Evolutionary conservation across 805 yeast species (phyloP), one percentile per base, ranked within the genome.

Genomic region (Saccharomycopsis schoenii): DNA sequence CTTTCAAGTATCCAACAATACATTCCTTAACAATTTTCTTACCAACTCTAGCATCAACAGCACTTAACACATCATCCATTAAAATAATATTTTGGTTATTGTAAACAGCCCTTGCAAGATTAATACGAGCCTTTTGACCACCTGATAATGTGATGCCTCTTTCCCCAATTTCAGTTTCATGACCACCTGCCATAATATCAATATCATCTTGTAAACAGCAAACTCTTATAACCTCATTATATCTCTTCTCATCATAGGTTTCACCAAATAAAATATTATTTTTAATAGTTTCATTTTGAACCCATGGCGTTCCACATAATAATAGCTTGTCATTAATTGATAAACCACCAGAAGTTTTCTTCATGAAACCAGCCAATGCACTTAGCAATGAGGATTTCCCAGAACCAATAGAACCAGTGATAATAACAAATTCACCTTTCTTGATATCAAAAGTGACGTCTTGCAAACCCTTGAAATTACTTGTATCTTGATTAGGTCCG

Each of bases 31-130:
- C 79, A 59, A 86, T 84, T 67, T 84, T 88, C 62, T 80, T 78
- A 5, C 90, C 90, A 56, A 86, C 91, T 66, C 84, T 83, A 42
- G 89, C 89, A 70, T 86, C 91, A 17, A 86, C 91, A 6, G 92
- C 91, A 69, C 85, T 80, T 55, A 86, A 75, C 17, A 86, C 87
- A 68, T 86, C 92, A 68, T 86, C 92, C 59, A 86, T 70, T 59
- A 86, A 69, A 55, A 84, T 74, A 15, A 85, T 83, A 65, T 85
- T 86, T 15, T 77, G 77, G 37, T 81, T 74, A 8, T 82, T 79
- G 67, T 86, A 86, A 2, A 85, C 86, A 3, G 89, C 84, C 67
- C 92, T 76, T 12, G 91, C 92, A 64, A 86, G 73, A 64, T 80
- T 78, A 59, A 86, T 76, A 66, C 92, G 77, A 1, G 90, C 89